These are phyloP conservation scores for Venturia carpophila DNA, from an alignment of 2,329 filamentous ascomycete genomes.

Conservation along the genomic window DNA sequence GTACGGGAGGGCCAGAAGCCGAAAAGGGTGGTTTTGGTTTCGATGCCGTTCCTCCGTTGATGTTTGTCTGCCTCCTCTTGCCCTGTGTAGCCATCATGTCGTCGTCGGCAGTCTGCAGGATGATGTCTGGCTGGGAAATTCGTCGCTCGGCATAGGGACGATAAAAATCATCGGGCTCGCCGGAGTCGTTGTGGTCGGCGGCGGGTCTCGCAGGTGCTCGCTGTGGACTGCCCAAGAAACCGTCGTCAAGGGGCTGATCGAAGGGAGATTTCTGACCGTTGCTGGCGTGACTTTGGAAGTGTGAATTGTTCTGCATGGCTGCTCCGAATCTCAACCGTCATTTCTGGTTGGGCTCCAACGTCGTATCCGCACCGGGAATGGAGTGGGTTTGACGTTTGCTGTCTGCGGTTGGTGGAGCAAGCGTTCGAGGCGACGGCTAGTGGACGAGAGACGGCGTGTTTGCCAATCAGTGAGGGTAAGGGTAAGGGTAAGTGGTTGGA, in stretches of 20 bases:
- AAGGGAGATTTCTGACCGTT: not conserved
- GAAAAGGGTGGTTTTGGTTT: conserved; percentile 11
- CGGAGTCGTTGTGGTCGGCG: conserved; percentile 12
- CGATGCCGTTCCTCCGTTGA: conserved; percentile 7
- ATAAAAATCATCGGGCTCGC: conserved; percentile 21
- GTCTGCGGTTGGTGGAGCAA: conserved; percentile 9
- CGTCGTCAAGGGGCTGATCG: not conserved
- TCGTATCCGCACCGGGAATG: not conserved
- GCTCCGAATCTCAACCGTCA: conserved; percentile 3
- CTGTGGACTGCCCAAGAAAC: not conserved
- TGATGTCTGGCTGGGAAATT: conserved; percentile 25
- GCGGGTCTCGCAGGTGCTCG: conserved; percentile 10
- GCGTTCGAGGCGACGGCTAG: not conserved
- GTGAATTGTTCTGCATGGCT: conserved; percentile 12
- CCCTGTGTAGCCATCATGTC: conserved; percentile 15
- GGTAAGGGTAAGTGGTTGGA: not conserved
- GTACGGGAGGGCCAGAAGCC: conserved; percentile 2
- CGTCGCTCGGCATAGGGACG: conserved; percentile 19
- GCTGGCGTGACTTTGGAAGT: conserved; percentile 7
- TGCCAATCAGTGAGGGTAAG: conserved; percentile 8
- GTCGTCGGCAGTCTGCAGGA: conserved; percentile 16
- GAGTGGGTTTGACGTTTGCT: not conserved
- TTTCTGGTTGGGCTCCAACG: conserved; percentile 5
- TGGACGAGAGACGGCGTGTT: not conserved
- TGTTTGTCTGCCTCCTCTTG: conserved; percentile 10